Percentiles rank a stretch among this genome's conserved stretches.
Evolutionary conservation across 441 rosid genomes (phyloP).

Genomic region (Croton setiger): DNA sequence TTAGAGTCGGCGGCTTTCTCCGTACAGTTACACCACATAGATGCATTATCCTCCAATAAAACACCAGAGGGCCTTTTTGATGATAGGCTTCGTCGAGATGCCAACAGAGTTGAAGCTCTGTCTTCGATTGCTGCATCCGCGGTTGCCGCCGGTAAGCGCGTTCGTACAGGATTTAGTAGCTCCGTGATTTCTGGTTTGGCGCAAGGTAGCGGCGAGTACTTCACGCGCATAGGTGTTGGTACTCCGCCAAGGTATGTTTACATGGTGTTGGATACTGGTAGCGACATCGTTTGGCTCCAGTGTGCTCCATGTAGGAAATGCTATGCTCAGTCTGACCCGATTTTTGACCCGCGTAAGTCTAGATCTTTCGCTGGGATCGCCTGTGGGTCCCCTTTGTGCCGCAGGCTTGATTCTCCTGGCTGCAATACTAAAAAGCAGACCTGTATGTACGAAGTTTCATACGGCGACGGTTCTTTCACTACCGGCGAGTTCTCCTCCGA

Average conservation of each 20-base stretch:
- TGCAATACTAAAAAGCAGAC: conserved; percentile 41
- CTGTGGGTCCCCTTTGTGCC: conserved; percentile 68
- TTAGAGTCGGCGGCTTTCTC: conserved; percentile 33
- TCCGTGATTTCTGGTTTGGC: conserved; percentile 77
- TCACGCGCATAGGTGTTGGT: conserved; percentile 85
- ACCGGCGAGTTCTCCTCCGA: conserved; percentile 77
- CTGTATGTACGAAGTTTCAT: conserved; percentile 82
- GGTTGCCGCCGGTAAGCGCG: conserved; percentile 24
- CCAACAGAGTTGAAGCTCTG: conserved; percentile 43
- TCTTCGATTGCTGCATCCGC: conserved; percentile 35
- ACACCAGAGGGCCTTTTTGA: conserved; percentile 52
- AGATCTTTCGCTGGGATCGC: conserved; percentile 45
- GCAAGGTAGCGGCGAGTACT: conserved; percentile 91
- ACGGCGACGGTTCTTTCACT: conserved; percentile 92
- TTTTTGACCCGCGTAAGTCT: conserved; percentile 70
- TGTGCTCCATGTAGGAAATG: conserved; percentile 82
- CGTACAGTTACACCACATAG: conserved; percentile 54
- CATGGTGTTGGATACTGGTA: conserved; percentile 91
- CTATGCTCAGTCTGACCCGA: conserved; percentile 76
- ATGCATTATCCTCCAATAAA: conserved; percentile 47
- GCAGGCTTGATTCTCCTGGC: conserved; percentile 59
- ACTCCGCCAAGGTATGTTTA: conserved; percentile 68
- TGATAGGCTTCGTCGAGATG: conserved; percentile 60
- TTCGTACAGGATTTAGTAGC: conserved; percentile 56
- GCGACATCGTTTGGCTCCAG: conserved; percentile 94